These are phyloP conservation scores for Trichoderma virens DNA, from an alignment of 495 filamentous ascomycete genomes.

Conservation along the genomic window DNA sequence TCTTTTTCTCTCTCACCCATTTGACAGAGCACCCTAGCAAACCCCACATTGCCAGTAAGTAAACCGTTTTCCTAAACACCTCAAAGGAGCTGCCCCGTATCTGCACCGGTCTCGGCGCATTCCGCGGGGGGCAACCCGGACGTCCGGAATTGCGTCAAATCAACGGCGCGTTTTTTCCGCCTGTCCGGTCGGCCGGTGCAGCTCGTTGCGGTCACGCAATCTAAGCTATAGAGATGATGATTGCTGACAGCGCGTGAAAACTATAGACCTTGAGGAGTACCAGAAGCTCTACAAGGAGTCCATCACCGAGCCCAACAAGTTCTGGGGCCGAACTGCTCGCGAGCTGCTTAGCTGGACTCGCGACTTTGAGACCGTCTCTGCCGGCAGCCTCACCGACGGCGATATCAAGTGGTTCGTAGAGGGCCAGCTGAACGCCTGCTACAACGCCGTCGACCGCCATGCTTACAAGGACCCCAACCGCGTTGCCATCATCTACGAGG, in stretches of 20 bases:
- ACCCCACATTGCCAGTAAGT: constrained; percentile 46
- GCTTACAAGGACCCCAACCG: constrained; percentile 86
- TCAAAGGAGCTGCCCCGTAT: background rate
- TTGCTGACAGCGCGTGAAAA: constrained; percentile 10
- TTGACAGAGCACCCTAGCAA: constrained; percentile 50
- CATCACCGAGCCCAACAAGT: constrained; percentile 80
- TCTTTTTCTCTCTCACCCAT: constrained; percentile 3
- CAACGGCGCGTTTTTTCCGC: constrained; percentile 4
- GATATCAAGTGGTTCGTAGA: constrained; percentile 94
- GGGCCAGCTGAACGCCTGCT: constrained; percentile 88
- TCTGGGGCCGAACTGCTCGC: constrained; percentile 81
- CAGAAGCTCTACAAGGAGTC: constrained; percentile 92
- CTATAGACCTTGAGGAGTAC: constrained; percentile 69
- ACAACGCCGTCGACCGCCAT: constrained; percentile 96
- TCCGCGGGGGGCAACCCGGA: background rate
- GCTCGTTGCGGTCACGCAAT: background rate
- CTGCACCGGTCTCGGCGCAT: constrained; percentile 5
- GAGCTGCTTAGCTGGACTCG: constrained; percentile 85
- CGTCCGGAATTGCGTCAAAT: background rate
- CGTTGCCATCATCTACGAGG: constrained; percentile 97
- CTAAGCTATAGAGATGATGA: constrained; percentile 4
- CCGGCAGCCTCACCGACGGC: constrained; percentile 68
- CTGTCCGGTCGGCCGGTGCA: constrained; percentile 1
- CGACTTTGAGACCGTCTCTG: constrained; percentile 86
- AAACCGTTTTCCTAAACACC: background rate